Conservation (phyloP, 163 green algal genomes). For the Trebouxia gelatinosa region DNA sequence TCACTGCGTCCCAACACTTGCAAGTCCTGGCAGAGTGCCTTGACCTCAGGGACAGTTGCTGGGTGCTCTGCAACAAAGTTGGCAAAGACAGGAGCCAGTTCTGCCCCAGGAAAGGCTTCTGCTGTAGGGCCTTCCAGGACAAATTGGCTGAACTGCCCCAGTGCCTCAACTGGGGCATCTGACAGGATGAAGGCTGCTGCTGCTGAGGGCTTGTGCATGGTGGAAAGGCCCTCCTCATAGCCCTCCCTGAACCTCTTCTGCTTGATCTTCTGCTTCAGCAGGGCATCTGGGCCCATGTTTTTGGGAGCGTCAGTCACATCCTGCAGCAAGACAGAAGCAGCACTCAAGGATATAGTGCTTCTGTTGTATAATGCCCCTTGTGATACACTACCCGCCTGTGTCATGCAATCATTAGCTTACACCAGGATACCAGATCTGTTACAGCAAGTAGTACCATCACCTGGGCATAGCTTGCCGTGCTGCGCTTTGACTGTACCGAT, state of each 20-base stretch:
- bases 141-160: conserved; percentile 65
- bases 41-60: conserved; percentile 78
- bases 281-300: conserved; percentile 76
- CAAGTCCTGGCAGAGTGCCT: conserved; percentile 83
- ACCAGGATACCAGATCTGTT: no score
- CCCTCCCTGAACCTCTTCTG: conserved; percentile 85
- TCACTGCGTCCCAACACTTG: conserved; percentile 89
- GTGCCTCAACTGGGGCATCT: conserved; percentile 73
- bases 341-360: not conserved
- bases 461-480: no score
- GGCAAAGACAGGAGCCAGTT: conserved; percentile 35
- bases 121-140: conserved; percentile 35
- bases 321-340: conserved; percentile 33
- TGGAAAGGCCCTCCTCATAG: conserved; percentile 89
- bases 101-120: conserved; percentile 22
- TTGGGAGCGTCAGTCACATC: conserved; percentile 67
- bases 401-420: no score
- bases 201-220: conserved; percentile 55
- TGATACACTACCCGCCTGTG: no score
- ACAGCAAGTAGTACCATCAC: no score
- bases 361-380: no score
- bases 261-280: conserved; percentile 85
- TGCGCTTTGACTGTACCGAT: no score
- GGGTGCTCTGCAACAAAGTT: conserved; percentile 55
- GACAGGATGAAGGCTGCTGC: conserved; percentile 72